These are phyloP conservation scores for Penicillium sp. DNA, from an alignment of 2,329 filamentous ascomycete species.

Conservation along the genomic window DNA sequence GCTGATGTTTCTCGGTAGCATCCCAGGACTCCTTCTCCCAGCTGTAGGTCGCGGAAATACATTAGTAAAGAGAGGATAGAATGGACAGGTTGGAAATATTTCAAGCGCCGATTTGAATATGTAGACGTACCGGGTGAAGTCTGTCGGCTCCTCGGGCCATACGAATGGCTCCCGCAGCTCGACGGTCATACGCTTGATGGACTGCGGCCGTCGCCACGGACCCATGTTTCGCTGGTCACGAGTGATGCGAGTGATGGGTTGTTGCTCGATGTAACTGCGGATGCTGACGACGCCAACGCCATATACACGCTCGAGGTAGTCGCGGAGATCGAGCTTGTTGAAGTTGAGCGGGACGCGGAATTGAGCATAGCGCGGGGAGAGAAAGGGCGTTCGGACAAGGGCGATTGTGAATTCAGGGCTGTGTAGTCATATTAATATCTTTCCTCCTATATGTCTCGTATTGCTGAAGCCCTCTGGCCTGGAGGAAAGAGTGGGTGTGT, in stretches of 20 bases:
- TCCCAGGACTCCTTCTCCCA: conserved; percentile 67
- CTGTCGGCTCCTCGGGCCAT: conserved; percentile 74
- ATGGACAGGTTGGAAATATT: background rate
- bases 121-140: conserved; percentile 59
- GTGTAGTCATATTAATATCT: conserved; percentile 5
- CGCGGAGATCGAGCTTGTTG: conserved; percentile 94
- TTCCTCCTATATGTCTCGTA: background rate
- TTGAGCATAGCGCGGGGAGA: conserved; percentile 79
- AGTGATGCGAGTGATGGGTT: conserved; percentile 58
- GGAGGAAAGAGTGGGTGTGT: background rate
- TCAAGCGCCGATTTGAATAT: background rate
- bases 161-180: conserved; percentile 86
- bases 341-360: conserved; percentile 91
- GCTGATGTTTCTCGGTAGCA: conserved; percentile 52
- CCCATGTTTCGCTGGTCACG: conserved; percentile 47
- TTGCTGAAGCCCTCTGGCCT: background rate
- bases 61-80: conserved; percentile 9
- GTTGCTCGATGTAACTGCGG: conserved; percentile 78
- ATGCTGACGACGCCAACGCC: conserved; percentile 72
- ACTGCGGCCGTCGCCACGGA: conserved; percentile 70
- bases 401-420: conserved; percentile 83
- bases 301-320: conserved; percentile 91
- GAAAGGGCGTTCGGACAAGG: conserved; percentile 72
- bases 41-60: conserved; percentile 35
- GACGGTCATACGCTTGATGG: conserved; percentile 91